phyloP scores from a whole-genome alignment of 2,329 filamentous ascomycete species.

The Parastagonospora nodorum region DNA sequence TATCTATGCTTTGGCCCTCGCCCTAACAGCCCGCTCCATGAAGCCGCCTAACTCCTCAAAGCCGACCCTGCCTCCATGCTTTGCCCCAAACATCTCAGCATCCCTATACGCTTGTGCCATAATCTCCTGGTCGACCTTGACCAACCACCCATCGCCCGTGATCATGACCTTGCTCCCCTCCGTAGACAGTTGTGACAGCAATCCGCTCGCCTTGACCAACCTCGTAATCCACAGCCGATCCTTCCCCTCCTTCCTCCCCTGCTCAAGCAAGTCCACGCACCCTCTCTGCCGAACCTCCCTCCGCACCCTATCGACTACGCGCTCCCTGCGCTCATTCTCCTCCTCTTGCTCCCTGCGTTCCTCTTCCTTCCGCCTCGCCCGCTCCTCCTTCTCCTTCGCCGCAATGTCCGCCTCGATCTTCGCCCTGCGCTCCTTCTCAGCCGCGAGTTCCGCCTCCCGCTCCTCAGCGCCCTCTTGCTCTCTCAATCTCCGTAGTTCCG shows the following conservation, averaged over 20 bases:
- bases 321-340: constrained; percentile 34
- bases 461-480: constrained; percentile 52
- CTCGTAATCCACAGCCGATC: constrained; percentile 51
- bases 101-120: constrained; percentile 49
- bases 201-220: constrained; percentile 48
- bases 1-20: constrained; percentile 18
- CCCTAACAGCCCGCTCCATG: constrained; percentile 43
- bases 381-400: constrained; percentile 47
- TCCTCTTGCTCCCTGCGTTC: constrained; percentile 46
- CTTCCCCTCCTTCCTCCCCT: constrained; percentile 49
- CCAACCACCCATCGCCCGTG: constrained; percentile 52
- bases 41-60: constrained; percentile 46
- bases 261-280: constrained; percentile 45
- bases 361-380: constrained; percentile 46
- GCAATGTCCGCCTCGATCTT: constrained; percentile 51
- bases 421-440: constrained; percentile 49
- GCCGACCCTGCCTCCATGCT: constrained; percentile 37
- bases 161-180: constrained; percentile 45
- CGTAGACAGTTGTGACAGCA: constrained; percentile 38
- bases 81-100: constrained; percentile 32
- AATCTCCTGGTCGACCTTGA: constrained; percentile 45
- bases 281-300: constrained; percentile 24
- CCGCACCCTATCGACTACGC: constrained; percentile 39
- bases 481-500: constrained; percentile 50
- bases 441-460: constrained; percentile 49